Base-by-base conservation (phyloP, 2,329 filamentous ascomycete genomes). In the Aciculosporium take region DNA sequence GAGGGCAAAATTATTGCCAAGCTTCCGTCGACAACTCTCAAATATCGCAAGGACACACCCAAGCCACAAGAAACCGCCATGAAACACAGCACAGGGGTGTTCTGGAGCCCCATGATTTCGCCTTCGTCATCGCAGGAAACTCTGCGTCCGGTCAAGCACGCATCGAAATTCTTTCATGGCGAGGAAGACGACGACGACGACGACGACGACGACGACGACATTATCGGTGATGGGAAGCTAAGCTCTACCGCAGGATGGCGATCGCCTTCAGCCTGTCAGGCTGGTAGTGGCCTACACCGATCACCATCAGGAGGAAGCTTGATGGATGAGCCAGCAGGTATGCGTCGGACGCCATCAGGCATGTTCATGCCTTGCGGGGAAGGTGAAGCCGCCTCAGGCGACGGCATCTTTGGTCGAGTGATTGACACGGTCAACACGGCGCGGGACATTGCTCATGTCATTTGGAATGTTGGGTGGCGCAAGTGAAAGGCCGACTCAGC, bases 281-380 rank as follows among this genome's bases (percentile, higher is more conserved):
- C 45, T 12, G 49, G 45, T 32, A 47, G 51, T 25, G 63, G 62
- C 10, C 49, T 71, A n/a, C 63, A 65, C 29, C 65, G 68, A 43
- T 66, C 70, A 17, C 53, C 62, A n/a, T 72, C 72, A 20, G 60
- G 66, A 31, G 58, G 58, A 53, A 69, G 64, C 46, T 58, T 74
- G n/a, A 59, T 56, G n/a, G 65, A 64, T 17, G 69, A 74, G 45
- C 64, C 69, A 33, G 65, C 61, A 15, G 79, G 79, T 40, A 79
- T 93, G 68, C 77, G 81, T 47, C 73, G 87, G 50, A 93, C 85
- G 17, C 69, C 78, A 39, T 91, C 85, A 30, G 87, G 86, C 50
- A 93, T 94, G 84, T 82, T 94, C 53, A 88, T 93, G 82, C 84
- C 86, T 7, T 82, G 80, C 51, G 83, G 87, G 51, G 81, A 87